Base-by-base conservation (phyloP, 345 rosid genomes). In the Eucalyptus virginea region DNA sequence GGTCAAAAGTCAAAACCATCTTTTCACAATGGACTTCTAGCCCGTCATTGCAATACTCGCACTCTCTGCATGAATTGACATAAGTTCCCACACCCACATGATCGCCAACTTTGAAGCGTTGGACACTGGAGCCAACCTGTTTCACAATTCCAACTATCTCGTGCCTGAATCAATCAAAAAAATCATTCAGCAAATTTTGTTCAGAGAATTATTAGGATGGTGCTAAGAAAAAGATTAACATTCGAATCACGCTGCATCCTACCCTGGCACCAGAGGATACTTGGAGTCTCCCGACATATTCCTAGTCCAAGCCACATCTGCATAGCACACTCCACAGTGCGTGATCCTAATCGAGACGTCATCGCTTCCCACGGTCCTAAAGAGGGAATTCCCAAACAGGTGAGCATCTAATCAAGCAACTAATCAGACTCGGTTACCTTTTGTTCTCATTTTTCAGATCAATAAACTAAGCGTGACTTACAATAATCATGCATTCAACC, bases 191-290 rank as follows among this genome's bases (percentile, higher is more conserved):
- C 67, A 88, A 28, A 88, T 62, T 48, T 28, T 34, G n/a, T 67
- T 18, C 69, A 81, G 23, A 30, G 7, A 26, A 86, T 16, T 34
- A 51, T 8, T 11, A 47, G 28, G 3, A n/a, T 32, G 28, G 26
- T 62, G 48, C 87, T 15, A 15, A 51, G 48, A 48, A 16, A 34
- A 86, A 30, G 7, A 51, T 16, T n/a, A n/a, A 87, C 42, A 17
- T 87, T 26, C 49, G 30, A 60, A 21, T 56, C 42, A 34, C 12
- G 1, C 47, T 28, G 40, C 69, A 87, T 24, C 88, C 80, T 93
- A 97, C 99, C 99, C 98, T 21, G 99, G 99, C 88, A 97, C 94
- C 89, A 97, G 62, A 90, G 99, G 99, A 88, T 97, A 96, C 90
- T 89, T 95, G 12, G 95, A 90, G 83, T 93, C 93, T 30, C 94